These are phyloP conservation scores for Penicillium malachiteum DNA, from an alignment of 495 filamentous ascomycete species.

Conservation along the genomic window DNA sequence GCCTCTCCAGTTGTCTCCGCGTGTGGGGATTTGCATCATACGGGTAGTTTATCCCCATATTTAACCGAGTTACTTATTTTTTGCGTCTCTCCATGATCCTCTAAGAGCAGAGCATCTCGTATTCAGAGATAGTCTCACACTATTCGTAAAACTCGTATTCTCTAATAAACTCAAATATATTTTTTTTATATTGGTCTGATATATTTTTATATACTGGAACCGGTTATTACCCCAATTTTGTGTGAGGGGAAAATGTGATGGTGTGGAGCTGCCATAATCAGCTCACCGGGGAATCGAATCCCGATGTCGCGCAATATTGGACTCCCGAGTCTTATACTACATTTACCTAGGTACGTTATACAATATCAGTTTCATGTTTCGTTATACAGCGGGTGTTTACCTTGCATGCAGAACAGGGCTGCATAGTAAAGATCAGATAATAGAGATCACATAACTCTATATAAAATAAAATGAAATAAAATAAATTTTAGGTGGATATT, in stretches of 20 bases:
- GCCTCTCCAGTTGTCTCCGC: slow-evolving; percentile 20
- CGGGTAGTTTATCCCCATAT: neutral
- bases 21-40: slow-evolving; percentile 24
- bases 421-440: no score
- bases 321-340: neutral
- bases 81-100: neutral
- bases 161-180: neutral
- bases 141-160: no score
- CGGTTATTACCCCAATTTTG: slow-evolving; percentile 34
- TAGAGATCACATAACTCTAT: no score
- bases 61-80: slow-evolving; percentile 1
- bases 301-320: slow-evolving; percentile 21
- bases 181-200: neutral
- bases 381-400: no score
- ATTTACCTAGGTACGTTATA: no score
- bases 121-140: no score
- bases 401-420: no score
- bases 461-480: no score
- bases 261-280: slow-evolving; percentile 26
- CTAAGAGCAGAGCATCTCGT: neutral
- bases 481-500: no score
- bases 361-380: no score
- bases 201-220: neutral
- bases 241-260: slow-evolving; percentile 37
- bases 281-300: slow-evolving; percentile 34